phyloP scores from a whole-genome alignment of 495 filamentous ascomycete genomes.

The Daldinia grandis region DNA sequence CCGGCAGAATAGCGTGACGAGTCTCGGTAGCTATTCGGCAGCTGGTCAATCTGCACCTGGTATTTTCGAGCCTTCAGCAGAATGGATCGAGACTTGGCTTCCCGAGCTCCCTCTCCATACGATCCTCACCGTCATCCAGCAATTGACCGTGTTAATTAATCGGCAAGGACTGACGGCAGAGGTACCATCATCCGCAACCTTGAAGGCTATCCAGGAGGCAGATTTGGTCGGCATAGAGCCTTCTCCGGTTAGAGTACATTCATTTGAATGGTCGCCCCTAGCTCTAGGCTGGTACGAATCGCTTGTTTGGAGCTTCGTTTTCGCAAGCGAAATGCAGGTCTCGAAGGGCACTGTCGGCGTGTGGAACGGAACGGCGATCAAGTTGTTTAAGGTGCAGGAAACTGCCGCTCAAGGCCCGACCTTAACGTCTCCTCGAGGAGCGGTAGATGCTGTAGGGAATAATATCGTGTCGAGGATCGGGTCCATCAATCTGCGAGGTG shows the following conservation, averaged over 20 bases:
- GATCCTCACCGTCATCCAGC: constrained; percentile 79
- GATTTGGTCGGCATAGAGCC: constrained; percentile 72
- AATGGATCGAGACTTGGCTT: constrained; percentile 93
- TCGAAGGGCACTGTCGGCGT: constrained; percentile 89
- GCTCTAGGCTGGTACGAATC: constrained; percentile 97
- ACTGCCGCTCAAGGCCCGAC: constrained; percentile 80
- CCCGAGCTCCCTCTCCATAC: constrained; percentile 92
- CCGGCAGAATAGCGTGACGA: constrained; percentile 89
- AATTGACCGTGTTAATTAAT: constrained; percentile 60
- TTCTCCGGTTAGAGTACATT: constrained; percentile 78
- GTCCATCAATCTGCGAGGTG: constrained; percentile 68
- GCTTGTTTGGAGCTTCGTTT: constrained; percentile 94
- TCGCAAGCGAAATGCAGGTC: constrained; percentile 87
- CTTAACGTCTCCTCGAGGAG: constrained; percentile 83
- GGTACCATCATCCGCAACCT: constrained; percentile 44
- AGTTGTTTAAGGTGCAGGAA: constrained; percentile 90
- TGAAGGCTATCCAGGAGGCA: constrained; percentile 53
- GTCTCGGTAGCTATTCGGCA: constrained; percentile 72
- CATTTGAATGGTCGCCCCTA: constrained; percentile 94
- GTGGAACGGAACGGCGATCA: constrained; percentile 91
- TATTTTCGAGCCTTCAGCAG: constrained; percentile 78
- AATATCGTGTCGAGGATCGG: constrained; percentile 90
- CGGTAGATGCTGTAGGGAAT: constrained; percentile 94
- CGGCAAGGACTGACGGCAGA: constrained; percentile 52
- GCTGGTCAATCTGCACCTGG: constrained; percentile 59